phyloP scores from a whole-genome alignment of 371 early-diverging fungal genomes.

The Mucor indicus region DNA sequence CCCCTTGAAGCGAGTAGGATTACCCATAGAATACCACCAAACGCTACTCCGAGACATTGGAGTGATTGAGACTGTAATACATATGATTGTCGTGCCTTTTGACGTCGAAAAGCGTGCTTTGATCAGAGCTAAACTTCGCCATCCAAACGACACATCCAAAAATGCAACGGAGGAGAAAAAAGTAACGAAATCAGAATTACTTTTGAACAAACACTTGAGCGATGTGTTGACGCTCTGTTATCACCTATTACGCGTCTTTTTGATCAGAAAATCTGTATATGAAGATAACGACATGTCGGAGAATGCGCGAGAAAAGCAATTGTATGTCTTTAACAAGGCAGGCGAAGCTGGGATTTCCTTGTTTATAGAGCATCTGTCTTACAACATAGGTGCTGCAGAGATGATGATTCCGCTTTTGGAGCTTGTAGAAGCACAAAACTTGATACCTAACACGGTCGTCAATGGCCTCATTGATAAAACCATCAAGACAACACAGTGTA shows the following conservation, averaged over 20 bases:
- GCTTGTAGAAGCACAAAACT: background rate
- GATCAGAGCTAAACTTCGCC: background rate
- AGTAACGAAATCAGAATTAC: background rate
- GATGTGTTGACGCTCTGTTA: slow-evolving; percentile 25
- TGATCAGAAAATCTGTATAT: slow-evolving; percentile 11
- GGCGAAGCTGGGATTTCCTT: slow-evolving; percentile 26
- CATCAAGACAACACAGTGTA: background rate
- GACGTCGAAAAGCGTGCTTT: slow-evolving; percentile 27
- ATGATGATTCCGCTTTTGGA: slow-evolving; percentile 22
- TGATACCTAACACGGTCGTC: background rate
- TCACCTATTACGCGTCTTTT: slow-evolving; percentile 29
- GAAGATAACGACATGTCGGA: background rate
- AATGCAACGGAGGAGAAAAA: background rate
- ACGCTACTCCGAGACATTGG: slow-evolving; percentile 49
- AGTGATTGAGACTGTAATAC: slow-evolving; percentile 37
- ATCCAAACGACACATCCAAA: background rate
- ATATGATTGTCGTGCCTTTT: slow-evolving; percentile 47
- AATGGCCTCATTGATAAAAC: slow-evolving; percentile 4
- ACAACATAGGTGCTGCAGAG: slow-evolving; percentile 26
- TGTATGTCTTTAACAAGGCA: slow-evolving; percentile 14
- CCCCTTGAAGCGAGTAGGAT: slow-evolving; percentile 37
- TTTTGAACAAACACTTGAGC: slow-evolving; percentile 5
- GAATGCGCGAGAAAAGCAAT: slow-evolving; percentile 15
- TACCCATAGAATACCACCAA: slow-evolving; percentile 48
- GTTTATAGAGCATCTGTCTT: slow-evolving; percentile 24